Conservation (phyloP, 306 rosid genomes). For the Vicia faba region DNA sequence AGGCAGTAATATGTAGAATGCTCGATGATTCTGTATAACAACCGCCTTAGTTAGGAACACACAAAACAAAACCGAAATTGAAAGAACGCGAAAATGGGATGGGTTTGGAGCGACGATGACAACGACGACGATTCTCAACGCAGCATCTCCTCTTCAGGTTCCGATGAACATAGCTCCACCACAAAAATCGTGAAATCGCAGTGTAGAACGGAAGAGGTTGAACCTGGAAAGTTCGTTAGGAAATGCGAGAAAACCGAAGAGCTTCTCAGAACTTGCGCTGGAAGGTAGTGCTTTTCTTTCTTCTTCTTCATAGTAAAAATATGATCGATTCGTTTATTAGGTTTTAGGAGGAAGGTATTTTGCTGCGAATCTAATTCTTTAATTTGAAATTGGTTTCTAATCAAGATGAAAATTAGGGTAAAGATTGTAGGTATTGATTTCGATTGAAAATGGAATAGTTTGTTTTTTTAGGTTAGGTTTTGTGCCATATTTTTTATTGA, state of each 20-base stretch:
- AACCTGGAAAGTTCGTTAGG: conserved; percentile 72
- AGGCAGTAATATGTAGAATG: background rate
- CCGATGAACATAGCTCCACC: conserved; percentile 51
- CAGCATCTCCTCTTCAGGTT: conserved; percentile 18
- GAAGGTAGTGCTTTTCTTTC: conserved; percentile 45
- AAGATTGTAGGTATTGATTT: background rate
- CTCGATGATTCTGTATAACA: background rate
- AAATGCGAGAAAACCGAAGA: conserved; percentile 89
- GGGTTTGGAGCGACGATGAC: conserved; percentile 72
- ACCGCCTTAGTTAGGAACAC: background rate
- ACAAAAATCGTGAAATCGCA: conserved; percentile 62
- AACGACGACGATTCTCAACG: conserved; percentile 5
- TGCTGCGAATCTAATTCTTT: background rate
- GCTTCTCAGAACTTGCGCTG: conserved; percentile 70
- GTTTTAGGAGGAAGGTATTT: background rate
- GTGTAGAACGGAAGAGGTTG: conserved; percentile 83
- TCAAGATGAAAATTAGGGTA: conserved; percentile 5
- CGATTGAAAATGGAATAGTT: background rate
- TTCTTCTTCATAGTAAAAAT: background rate
- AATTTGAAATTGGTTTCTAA: background rate
- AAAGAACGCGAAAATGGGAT: conserved; percentile 53
- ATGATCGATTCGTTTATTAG: conserved; percentile 4
- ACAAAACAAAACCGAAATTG: background rate
- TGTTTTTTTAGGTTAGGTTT: no score
- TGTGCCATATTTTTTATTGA: background rate